A percentile compares a stretch with the other conserved stretches of the same genome.
Conservation (phyloP, 768 basidiomycete species). For the Tylopilus subfusipes region DNA sequence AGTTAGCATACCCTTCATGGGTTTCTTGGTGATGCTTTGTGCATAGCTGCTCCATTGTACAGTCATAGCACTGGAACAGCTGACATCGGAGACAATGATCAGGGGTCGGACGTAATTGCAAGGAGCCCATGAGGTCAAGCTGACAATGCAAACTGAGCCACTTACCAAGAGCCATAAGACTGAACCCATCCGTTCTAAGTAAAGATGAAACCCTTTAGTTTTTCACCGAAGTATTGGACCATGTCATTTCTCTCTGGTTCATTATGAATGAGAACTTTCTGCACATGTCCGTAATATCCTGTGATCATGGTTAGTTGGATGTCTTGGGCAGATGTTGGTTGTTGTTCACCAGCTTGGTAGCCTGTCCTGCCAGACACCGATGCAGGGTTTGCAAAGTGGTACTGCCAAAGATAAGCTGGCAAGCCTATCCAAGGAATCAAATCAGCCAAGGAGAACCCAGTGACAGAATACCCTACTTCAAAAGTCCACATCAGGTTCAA, state of each 20-base stretch:
- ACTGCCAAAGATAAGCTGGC: slow-evolving; percentile 47
- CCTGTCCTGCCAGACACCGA: slow-evolving; percentile 53
- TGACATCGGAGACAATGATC: slow-evolving; percentile 97
- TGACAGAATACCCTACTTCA: slow-evolving; percentile 38
- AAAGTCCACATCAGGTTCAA: slow-evolving; percentile 63
- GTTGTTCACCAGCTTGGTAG: slow-evolving; percentile 46
- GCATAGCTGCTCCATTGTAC: slow-evolving; percentile 97
- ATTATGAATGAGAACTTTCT: slow-evolving; percentile 86
- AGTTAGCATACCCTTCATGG: slow-evolving; percentile 99
- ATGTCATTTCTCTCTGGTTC: slow-evolving; percentile 99
- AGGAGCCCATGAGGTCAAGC: slow-evolving; percentile 6
- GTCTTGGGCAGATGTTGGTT: not conserved
- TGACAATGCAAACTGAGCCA: slow-evolving; percentile 11
- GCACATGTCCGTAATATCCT: slow-evolving; percentile 60
- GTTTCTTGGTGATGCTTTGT: slow-evolving; percentile 86
- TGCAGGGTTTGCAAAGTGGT: slow-evolving; percentile 56
- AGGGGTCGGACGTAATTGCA: slow-evolving; percentile 92
- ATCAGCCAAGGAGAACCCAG: not conserved
- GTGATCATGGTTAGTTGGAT: slow-evolving; percentile 13
- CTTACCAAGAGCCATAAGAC: slow-evolving; percentile 94
- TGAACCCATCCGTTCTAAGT: slow-evolving; percentile 99
- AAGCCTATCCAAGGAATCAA: slow-evolving; percentile 25
- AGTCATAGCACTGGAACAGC: slow-evolving; percentile 89
- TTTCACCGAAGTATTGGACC: slow-evolving; percentile 99
- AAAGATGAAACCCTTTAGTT: slow-evolving; percentile 92